Base-by-base conservation (phyloP, 495 filamentous ascomycete genomes). In the Hypoxylon subgilvum region DNA sequence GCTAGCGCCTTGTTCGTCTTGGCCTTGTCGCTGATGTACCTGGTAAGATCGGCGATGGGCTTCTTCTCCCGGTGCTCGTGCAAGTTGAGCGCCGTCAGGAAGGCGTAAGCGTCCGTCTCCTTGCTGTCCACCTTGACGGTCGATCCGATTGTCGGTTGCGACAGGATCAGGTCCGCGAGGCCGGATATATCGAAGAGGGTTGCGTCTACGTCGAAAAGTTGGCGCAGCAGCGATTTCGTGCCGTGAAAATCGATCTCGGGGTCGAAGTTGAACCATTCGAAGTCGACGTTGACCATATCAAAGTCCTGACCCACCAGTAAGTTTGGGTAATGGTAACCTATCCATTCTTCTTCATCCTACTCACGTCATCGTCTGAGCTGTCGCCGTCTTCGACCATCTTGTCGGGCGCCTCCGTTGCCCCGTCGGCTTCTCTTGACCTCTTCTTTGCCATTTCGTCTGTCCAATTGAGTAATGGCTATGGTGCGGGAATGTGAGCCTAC, bases 191-290 rank as follows among this genome's bases (percentile, higher is more conserved):
- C 88, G 74, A 96, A 90, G 9, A 92, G 79, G 40, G 88, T 79
- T 2, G 86, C 81, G 74, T 97, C 95, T 16, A 85, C 81, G 73
- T 97, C 94, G 73, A 99, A 85, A n/a, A 99, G 83, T 71, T 97
- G 94, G 21, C 92, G 88, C 21, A 97, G 78, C 6, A 99, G 85
- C 18, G 84, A 88, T 72, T 96, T 96, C 59, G 96, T 78, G 27
- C 95, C 95, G 73, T 97, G 92, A 73, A 97, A 97, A 69, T 99
- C 95, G 65, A 93, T 82, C 13, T 87, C 82, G 4, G 89, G 79
- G 64, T 96, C 88, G 54, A 92, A 93, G 77, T 97, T 94, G 77
- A 97, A 97, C 85, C 89, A 96, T 75, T 97, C 95, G 72, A 99
- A 99, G 40, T 97, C 93, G 18, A 97, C 91, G 71, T 96, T 89